Percentiles rank a stretch among this genome's conserved stretches.
phyloP scores from a whole-genome alignment of 331 rosid genomes.

The Spiraea crenata region DNA sequence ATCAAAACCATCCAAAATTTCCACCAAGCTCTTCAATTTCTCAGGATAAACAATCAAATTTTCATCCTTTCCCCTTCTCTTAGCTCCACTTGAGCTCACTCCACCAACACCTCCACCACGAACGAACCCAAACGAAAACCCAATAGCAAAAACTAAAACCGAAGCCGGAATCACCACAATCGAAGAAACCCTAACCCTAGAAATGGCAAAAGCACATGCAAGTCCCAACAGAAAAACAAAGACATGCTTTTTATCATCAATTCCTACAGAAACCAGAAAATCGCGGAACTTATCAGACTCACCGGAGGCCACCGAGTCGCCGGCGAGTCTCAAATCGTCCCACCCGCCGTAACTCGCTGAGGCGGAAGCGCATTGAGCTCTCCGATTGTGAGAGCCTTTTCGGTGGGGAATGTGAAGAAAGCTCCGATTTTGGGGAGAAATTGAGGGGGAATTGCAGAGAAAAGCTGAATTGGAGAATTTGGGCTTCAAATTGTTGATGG shows the following conservation, averaged over 20 bases:
- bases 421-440: conserved; percentile 22
- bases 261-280: conserved; percentile 59
- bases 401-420: conserved; percentile 24
- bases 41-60: conserved; percentile 38
- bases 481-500: conserved; percentile 21
- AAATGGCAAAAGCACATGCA: conserved; percentile 73
- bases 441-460: conserved; percentile 34
- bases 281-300: conserved; percentile 57
- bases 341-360: conserved; percentile 69
- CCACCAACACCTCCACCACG: conserved; percentile 50
- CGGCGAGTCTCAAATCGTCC: conserved; percentile 52
- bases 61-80: conserved; percentile 53
- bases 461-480: conserved; percentile 23
- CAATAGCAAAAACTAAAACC: conserved; percentile 63
- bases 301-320: conserved; percentile 35
- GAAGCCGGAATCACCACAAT: conserved; percentile 72
- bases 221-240: conserved; percentile 65
- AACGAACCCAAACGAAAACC: conserved; percentile 65
- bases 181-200: conserved; percentile 82
- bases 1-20: conserved; percentile 55
- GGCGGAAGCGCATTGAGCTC: conserved; percentile 39
- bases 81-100: conserved; percentile 41
- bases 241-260: conserved; percentile 58
- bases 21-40: conserved; percentile 48
- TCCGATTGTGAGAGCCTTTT: conserved; percentile 32